phyloP scores from a whole-genome alignment of 1,139 yeast species.

The Geotrichum siamense region DNA sequence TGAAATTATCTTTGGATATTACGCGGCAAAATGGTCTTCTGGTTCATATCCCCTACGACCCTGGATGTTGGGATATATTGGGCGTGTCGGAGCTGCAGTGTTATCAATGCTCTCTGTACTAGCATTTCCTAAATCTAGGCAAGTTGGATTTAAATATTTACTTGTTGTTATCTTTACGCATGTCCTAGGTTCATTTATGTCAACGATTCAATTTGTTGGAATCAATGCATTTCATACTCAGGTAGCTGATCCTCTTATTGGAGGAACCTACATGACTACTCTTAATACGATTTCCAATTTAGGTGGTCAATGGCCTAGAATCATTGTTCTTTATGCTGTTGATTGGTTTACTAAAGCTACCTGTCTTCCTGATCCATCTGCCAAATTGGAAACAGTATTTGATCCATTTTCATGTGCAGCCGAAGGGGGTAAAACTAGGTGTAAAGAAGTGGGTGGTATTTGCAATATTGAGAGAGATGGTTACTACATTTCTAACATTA shows the following conservation, averaged over 20 bases:
- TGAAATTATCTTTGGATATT: slow-evolving; percentile 89
- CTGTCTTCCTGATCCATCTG: slow-evolving; percentile 38
- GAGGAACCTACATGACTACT: slow-evolving; percentile 97
- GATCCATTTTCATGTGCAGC: slow-evolving; percentile 40
- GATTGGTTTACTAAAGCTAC: slow-evolving; percentile 64
- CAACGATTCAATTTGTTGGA: slow-evolving; percentile 91
- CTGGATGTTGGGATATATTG: slow-evolving; percentile 87
- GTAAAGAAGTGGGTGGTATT: slow-evolving; percentile 49
- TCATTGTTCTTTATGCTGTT: slow-evolving; percentile 67
- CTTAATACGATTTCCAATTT: slow-evolving; percentile 84
- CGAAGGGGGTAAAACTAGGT: slow-evolving; percentile 42
- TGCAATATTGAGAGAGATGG: slow-evolving; percentile 64
- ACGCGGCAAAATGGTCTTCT: slow-evolving; percentile 91
- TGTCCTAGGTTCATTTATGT: slow-evolving; percentile 80
- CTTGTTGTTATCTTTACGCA: slow-evolving; percentile 71
- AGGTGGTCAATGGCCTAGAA: slow-evolving; percentile 97
- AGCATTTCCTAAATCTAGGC: slow-evolving; percentile 58
- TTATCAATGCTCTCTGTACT: slow-evolving; percentile 69
- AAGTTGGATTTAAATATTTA: slow-evolving; percentile 49
- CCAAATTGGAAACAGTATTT: slow-evolving; percentile 15
- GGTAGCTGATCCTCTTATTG: slow-evolving; percentile 91
- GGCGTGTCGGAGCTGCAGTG: slow-evolving; percentile 67
- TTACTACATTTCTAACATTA: slow-evolving; percentile 64
- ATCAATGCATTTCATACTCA: slow-evolving; percentile 91
- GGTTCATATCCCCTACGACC: slow-evolving; percentile 69